Conservation (phyloP, 2,329 filamentous ascomycete species). For the Phialophora verrucosa region DNA sequence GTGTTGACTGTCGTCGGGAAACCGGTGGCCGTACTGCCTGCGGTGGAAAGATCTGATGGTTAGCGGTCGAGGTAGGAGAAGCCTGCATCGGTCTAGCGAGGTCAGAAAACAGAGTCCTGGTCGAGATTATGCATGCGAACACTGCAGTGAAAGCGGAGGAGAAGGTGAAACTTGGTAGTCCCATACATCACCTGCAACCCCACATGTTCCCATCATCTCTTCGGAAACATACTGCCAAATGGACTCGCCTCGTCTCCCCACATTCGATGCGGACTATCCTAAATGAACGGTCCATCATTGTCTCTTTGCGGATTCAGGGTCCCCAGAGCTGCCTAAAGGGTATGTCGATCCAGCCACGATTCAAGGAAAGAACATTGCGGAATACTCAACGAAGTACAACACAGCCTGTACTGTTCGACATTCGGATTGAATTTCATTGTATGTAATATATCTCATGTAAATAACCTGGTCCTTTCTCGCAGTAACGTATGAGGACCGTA, state of each 20-base stretch:
- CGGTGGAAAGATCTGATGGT: not conserved
- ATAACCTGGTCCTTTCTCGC: too few relatives aligned
- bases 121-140: not conserved
- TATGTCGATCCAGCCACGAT: too few relatives aligned
- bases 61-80: not conserved
- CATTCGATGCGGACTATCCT: not conserved
- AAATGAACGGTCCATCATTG: not conserved
- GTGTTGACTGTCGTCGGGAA: constrained; percentile 1
- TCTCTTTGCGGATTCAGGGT: not conserved
- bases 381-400: too few relatives aligned
- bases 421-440: too few relatives aligned
- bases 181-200: not conserved
- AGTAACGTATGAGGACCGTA: too few relatives aligned
- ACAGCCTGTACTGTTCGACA: too few relatives aligned
- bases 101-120: not conserved
- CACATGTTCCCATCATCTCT: not conserved
- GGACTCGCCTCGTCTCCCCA: not conserved
- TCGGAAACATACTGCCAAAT: not conserved
- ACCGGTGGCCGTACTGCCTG: not conserved
- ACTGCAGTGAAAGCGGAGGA: not conserved
- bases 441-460: too few relatives aligned
- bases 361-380: too few relatives aligned
- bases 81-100: constrained; percentile 5
- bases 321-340: too few relatives aligned
- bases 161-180: not conserved